Percentiles rank a stretch among this genome's conserved stretches.
phyloP scores from a whole-genome alignment of 1,284 basidiomycete genomes.

The Ceratobasidium sp. region DNA sequence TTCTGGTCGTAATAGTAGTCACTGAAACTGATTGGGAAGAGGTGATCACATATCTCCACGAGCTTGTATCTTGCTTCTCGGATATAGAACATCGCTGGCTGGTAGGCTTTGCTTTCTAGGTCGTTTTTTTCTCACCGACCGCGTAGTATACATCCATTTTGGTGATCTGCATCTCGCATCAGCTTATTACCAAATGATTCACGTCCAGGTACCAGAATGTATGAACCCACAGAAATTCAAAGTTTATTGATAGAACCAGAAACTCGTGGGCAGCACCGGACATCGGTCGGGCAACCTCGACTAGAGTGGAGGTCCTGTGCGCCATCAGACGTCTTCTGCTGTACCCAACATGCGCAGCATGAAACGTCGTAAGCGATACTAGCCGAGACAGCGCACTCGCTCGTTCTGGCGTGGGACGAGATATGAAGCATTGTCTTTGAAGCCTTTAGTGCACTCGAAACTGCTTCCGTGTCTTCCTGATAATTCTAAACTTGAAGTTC shows the following conservation, averaged over 20 bases:
- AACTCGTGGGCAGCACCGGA: not conserved
- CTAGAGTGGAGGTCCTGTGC: not conserved
- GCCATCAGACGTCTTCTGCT: not conserved
- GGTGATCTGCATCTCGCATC: not conserved
- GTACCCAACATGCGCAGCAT: not conserved
- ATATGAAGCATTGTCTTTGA: not conserved
- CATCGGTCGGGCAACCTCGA: not conserved
- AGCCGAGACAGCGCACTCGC: slow-evolving; percentile 18
- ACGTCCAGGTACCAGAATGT: not conserved
- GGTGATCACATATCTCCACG: not conserved
- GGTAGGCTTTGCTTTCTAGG: not conserved
- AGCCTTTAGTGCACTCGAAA: not conserved
- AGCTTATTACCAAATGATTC: not conserved
- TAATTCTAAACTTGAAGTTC: not conserved
- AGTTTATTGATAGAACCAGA: not conserved
- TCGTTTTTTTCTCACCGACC: not conserved
- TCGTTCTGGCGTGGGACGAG: not conserved
- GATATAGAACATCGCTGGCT: not conserved
- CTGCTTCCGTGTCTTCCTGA: not conserved
- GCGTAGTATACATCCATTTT: not conserved
- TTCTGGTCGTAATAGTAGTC: not conserved
- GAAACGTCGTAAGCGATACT: not conserved
- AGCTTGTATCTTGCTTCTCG: not conserved
- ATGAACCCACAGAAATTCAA: not conserved
- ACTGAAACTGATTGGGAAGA: not conserved